Conservation (phyloP, 2,329 filamentous ascomycete species). For the Curvularia lunata region DNA sequence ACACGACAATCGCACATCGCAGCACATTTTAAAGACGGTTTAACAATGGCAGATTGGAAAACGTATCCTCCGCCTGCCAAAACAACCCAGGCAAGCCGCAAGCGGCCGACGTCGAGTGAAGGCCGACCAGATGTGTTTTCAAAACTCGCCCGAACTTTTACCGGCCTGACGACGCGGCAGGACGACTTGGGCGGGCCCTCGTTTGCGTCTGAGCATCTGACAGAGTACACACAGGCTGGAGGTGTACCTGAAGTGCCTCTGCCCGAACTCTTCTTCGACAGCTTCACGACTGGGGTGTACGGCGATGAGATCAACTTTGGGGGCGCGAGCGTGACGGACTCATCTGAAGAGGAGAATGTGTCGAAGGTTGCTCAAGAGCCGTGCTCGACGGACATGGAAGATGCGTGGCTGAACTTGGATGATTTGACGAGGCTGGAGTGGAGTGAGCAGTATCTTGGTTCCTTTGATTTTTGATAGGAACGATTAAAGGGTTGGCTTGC, state of each 20-base stretch:
- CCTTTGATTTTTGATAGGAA: neutral
- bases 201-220: neutral
- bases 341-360: neutral
- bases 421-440: neutral
- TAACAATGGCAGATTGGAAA: conserved; percentile 41
- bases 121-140: conserved; percentile 3
- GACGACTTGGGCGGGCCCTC: neutral
- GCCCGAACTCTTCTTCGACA: neutral
- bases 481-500: neutral
- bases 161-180: conserved; percentile 1
- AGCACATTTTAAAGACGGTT: conserved; percentile 42
- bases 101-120: conserved; percentile 10
- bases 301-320: neutral
- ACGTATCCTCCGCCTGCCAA: neutral
- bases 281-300: neutral
- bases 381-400: neutral
- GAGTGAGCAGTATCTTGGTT: neutral
- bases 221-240: neutral
- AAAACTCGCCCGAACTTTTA: conserved; percentile 10
- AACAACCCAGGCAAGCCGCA: conserved; percentile 2
- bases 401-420: neutral
- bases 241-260: neutral
- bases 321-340: neutral
- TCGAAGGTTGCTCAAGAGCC: neutral
- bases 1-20: conserved; percentile 42